These are phyloP conservation scores for bread wheat (Triticum aestivum) DNA, from an alignment of 176 grass and related monocot genomes.

Conservation along the genomic window DNA sequence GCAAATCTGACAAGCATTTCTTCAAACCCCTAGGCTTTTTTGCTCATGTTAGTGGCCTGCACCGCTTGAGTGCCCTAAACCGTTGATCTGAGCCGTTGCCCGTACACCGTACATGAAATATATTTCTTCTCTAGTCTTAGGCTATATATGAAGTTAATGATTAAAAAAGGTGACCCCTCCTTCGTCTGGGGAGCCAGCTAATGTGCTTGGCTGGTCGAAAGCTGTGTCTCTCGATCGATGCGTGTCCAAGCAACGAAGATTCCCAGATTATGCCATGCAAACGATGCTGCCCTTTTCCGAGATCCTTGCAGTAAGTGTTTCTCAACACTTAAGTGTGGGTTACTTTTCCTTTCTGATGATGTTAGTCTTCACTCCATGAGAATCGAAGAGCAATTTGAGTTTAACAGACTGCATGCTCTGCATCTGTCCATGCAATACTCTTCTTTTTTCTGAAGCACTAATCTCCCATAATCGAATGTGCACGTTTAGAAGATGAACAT, in stretches of 20 bases:
- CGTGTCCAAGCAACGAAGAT: slow-evolving; percentile 15
- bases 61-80: slow-evolving; percentile 23
- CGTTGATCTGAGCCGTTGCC: slow-evolving; percentile 18
- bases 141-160: slow-evolving; percentile 25
- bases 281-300: neutral
- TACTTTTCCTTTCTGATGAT: neutral
- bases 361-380: neutral
- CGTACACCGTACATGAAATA: neutral
- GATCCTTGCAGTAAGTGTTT: neutral
- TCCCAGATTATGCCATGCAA: slow-evolving; percentile 29
- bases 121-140: slow-evolving; percentile 20
- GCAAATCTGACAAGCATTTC: slow-evolving; percentile 36
- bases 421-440: neutral
- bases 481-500: neutral
- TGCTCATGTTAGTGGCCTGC: slow-evolving; percentile 14
- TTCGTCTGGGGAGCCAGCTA: slow-evolving; percentile 31
- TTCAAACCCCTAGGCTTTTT: neutral
- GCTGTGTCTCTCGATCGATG: neutral
- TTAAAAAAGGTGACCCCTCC: slow-evolving; percentile 38
- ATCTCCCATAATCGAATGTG: neutral
- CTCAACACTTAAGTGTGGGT: neutral
- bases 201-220: slow-evolving; percentile 44
- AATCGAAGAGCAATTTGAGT: neutral
- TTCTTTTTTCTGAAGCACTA: neutral
- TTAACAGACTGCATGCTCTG: slow-evolving; percentile 15